phyloP scores from a whole-genome alignment of 768 basidiomycete genomes.

The Exsudoporus frostii region DNA sequence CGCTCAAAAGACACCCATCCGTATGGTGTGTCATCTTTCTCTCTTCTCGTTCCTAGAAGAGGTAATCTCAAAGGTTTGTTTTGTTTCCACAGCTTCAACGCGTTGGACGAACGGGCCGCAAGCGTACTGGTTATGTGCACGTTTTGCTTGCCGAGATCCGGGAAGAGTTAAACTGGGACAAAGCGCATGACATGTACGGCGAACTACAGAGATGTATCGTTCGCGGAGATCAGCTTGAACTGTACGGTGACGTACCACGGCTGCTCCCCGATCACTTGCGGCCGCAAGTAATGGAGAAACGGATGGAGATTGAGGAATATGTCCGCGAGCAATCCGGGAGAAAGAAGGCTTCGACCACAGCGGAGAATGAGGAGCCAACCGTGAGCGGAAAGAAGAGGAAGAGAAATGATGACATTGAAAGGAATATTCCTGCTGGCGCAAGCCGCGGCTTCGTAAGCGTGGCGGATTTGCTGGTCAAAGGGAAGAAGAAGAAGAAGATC shows the following conservation, averaged over 20 bases:
- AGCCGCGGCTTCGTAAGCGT: conserved; percentile 70
- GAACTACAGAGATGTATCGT: conserved; percentile 87
- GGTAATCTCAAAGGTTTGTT: conserved; percentile 2
- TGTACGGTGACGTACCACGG: conserved; percentile 89
- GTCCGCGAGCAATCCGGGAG: conserved; percentile 47
- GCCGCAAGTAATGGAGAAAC: conserved; percentile 75
- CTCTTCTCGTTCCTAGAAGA: not conserved
- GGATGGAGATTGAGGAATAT: conserved; percentile 78
- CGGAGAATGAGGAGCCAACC: conserved; percentile 28
- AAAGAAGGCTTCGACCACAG: conserved; percentile 25
- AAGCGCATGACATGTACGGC: conserved; percentile 80
- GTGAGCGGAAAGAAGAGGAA: conserved; percentile 57
- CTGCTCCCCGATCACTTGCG: conserved; percentile 76
- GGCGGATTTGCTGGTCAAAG: conserved; percentile 56
- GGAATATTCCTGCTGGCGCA: conserved; percentile 77
- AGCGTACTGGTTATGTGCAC: conserved; percentile 85
- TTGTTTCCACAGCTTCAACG: conserved; percentile 74
- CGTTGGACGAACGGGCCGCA: conserved; percentile 91
- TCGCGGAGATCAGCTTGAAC: conserved; percentile 80
- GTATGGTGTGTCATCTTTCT: conserved; percentile 64
- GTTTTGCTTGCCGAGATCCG: conserved; percentile 87
- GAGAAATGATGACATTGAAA: conserved; percentile 58
- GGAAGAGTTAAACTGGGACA: conserved; percentile 88
- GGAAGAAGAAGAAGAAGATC: conserved; percentile 44
- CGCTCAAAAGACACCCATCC: conserved; percentile 92